Conservation (phyloP, 306 rosid species). For the Trifolium dubium region DNA sequence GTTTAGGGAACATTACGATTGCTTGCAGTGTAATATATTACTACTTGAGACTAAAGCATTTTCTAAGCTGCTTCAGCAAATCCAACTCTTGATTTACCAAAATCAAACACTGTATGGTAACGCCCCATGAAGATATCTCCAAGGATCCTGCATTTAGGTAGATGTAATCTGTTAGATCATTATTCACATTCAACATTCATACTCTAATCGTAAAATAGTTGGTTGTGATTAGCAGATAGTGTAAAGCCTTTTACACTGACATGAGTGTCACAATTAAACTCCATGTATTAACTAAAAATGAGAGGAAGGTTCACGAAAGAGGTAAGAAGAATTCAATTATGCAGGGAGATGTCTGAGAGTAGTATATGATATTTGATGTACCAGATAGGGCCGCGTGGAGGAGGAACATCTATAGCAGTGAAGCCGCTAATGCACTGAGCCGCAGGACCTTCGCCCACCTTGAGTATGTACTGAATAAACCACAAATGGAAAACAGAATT, state of each 20-base stretch:
- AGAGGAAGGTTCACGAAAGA: neutral
- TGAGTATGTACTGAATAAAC: conserved; percentile 74
- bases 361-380: conserved; percentile 35
- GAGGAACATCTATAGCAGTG: conserved; percentile 72
- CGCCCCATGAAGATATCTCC: conserved; percentile 93
- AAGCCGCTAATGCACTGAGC: conserved; percentile 98
- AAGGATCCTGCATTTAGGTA: conserved; percentile 66
- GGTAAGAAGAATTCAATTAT: neutral
- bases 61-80: conserved; percentile 83
- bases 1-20: conserved; percentile 13
- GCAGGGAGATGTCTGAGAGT: neutral
- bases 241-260: too few species aligned
- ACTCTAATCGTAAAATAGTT: too few species aligned
- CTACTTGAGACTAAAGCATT: conserved; percentile 3
- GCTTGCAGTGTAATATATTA: neutral
- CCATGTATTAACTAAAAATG: neutral
- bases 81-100: conserved; percentile 72
- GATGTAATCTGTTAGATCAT: neutral
- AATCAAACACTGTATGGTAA: conserved; percentile 94
- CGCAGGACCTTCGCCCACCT: conserved; percentile 72
- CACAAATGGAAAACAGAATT: conserved; percentile 38
- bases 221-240: too few species aligned
- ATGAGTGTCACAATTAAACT: too few species aligned
- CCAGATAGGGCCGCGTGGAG: conserved; percentile 96
- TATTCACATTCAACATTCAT: too few species aligned